A percentile compares a stretch with the other conserved stretches of the same genome.
Evolutionary conservation across 768 basidiomycete species (phyloP).

Genomic region (Tylopilus cervinicoccineus): DNA sequence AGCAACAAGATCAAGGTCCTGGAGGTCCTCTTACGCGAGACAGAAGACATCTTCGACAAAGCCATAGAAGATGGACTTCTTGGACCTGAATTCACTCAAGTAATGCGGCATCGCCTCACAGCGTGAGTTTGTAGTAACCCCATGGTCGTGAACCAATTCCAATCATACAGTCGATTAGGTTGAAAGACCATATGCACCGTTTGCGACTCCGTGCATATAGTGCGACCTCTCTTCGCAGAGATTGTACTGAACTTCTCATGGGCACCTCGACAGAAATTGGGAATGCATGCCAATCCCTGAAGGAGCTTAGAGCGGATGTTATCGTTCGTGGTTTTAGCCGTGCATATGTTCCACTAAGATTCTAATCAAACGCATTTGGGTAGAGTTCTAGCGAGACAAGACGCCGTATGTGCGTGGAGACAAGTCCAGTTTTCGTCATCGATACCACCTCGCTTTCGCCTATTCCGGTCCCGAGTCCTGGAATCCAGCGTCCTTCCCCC

Average conservation of each 20-base stretch:
- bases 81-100: background rate
- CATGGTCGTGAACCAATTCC: no score
- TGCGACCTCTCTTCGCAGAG: background rate
- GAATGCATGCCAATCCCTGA: background rate
- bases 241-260: background rate
- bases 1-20: constrained; percentile 5
- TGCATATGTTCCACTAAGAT: rapidly evolving
- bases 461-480: no score
- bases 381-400: background rate
- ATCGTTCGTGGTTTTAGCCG: background rate
- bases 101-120: background rate
- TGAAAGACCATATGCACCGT: background rate
- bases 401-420: background rate
- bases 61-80: constrained; percentile 6
- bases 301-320: background rate
- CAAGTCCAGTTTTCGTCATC: no score
- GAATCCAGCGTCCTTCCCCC: no score
- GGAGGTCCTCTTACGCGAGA: constrained; percentile 2
- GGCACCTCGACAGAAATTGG: constrained; percentile 6
- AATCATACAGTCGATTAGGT: no score
- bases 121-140: background rate
- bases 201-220: background rate
- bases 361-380: no score
- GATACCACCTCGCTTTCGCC: no score
- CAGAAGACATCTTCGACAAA: background rate